Conservation (phyloP, 1,139 yeast species). For the Pichia sp. region DNA sequence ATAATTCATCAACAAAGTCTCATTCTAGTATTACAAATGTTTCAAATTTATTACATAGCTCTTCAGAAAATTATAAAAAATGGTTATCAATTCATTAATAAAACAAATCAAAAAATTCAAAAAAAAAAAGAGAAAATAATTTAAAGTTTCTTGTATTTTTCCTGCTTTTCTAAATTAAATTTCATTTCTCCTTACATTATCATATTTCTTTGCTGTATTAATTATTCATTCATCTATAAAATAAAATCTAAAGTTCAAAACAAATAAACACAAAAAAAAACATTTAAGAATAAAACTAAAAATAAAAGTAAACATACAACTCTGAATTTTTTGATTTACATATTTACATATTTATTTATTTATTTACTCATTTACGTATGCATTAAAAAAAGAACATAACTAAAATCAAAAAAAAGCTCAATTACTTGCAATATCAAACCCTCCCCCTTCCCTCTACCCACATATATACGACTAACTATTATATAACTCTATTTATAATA, state of each 20-base stretch:
- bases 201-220: neutral
- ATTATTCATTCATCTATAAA: too few relatives aligned
- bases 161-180: neutral
- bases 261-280: neutral
- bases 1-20: neutral
- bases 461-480: too few relatives aligned
- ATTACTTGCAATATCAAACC: too few relatives aligned
- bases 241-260: neutral
- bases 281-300: too few relatives aligned
- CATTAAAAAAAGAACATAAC: too few relatives aligned
- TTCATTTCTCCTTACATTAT: neutral
- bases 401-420: too few relatives aligned
- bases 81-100: constrained; percentile 28
- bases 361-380: too few relatives aligned
- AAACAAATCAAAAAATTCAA: neutral
- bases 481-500: too few relatives aligned
- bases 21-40: constrained; percentile 19
- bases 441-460: too few relatives aligned
- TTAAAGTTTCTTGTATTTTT: neutral
- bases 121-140: neutral
- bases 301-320: too few relatives aligned
- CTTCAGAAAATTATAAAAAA: constrained; percentile 28
- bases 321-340: too few relatives aligned
- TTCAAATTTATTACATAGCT: constrained; percentile 24
- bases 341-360: too few relatives aligned